These are phyloP conservation scores for Litchi chinensis DNA, from an alignment of 345 rosid genomes.

Conservation along the genomic window DNA sequence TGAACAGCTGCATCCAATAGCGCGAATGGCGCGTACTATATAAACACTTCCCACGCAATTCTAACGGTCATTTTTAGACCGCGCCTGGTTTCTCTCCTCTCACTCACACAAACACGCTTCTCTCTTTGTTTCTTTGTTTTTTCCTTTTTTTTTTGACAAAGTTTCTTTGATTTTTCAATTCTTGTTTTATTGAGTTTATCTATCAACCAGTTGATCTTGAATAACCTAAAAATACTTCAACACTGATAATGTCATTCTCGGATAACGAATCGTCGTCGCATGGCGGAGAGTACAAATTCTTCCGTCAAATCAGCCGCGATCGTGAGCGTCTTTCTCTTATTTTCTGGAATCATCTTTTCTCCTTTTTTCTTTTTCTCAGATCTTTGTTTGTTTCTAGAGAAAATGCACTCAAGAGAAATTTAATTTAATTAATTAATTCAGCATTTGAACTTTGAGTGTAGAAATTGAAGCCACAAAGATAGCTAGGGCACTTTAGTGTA, in stretches of 20 bases:
- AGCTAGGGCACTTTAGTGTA: not conserved
- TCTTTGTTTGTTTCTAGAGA: not conserved
- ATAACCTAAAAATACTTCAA: not conserved
- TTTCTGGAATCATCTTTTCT: too few species aligned
- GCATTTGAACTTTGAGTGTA: not conserved
- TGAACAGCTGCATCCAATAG: not conserved
- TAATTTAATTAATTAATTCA: not conserved
- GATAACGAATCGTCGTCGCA: constrained; percentile 67
- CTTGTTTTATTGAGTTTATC: not conserved
- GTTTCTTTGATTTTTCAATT: not conserved
- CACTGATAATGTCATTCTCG: constrained; percentile 55
- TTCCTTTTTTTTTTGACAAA: not conserved
- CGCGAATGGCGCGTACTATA: constrained; percentile 16
- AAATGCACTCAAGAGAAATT: not conserved
- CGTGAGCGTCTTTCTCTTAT: constrained; percentile 41
- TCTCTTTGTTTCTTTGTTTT: not conserved
- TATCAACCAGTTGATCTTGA: not conserved
- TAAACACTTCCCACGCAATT: constrained; percentile 19
- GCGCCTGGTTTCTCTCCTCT: constrained; percentile 27
- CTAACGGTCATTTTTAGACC: constrained; percentile 29
- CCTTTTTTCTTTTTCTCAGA: not conserved
- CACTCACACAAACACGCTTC: not conserved
- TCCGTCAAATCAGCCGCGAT: constrained; percentile 77
- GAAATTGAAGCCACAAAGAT: not conserved
- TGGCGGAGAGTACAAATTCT: constrained; percentile 63